phyloP scores from a whole-genome alignment of 1,284 basidiomycete genomes.

The Cerioporus squamosus region DNA sequence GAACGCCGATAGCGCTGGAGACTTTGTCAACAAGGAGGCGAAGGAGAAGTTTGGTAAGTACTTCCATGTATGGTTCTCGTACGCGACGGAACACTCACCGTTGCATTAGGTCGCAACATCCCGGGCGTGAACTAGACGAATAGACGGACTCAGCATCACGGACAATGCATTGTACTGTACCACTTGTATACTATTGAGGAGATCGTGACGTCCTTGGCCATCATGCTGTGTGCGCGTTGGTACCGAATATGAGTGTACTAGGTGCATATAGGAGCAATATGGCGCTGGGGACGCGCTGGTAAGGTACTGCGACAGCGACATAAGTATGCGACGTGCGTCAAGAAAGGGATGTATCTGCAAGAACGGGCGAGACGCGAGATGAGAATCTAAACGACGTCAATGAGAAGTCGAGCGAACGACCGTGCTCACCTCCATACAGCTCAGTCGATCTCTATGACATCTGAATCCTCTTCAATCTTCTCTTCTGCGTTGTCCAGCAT shows the following conservation, averaged over 20 bases:
- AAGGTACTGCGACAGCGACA: slow-evolving; percentile 16
- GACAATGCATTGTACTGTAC: slow-evolving; percentile 13
- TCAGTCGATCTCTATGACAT: slow-evolving; percentile 53
- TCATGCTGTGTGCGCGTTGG: neutral
- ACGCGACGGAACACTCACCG: neutral
- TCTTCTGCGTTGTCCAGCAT: slow-evolving; percentile 65
- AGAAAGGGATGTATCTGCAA: too few relatives aligned
- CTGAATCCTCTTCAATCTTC: slow-evolving; percentile 53
- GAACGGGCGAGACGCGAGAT: too few relatives aligned
- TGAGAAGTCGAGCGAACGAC: neutral
- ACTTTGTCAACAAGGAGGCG: slow-evolving; percentile 33
- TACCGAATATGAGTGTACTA: neutral
- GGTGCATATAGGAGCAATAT: too few relatives aligned
- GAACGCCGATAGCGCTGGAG: slow-evolving; percentile 35
- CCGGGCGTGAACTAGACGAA: slow-evolving; percentile 32
- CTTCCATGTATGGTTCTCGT: neutral
- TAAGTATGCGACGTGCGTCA: slow-evolving; percentile 17
- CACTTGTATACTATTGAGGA: neutral
- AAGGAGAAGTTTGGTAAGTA: slow-evolving; percentile 27
- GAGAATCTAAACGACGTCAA: too few relatives aligned
- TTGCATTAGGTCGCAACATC: slow-evolving; percentile 26
- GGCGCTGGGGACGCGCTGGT: neutral
- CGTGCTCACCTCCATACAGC: neutral
- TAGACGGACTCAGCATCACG: slow-evolving; percentile 7
- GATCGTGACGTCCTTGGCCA: neutral